A percentile compares a stretch with the other conserved stretches of the same genome.
These are phyloP conservation scores for Vaccinium vitisidaea DNA, from an alignment of 148 eudicot species.

Conservation along the genomic window DNA sequence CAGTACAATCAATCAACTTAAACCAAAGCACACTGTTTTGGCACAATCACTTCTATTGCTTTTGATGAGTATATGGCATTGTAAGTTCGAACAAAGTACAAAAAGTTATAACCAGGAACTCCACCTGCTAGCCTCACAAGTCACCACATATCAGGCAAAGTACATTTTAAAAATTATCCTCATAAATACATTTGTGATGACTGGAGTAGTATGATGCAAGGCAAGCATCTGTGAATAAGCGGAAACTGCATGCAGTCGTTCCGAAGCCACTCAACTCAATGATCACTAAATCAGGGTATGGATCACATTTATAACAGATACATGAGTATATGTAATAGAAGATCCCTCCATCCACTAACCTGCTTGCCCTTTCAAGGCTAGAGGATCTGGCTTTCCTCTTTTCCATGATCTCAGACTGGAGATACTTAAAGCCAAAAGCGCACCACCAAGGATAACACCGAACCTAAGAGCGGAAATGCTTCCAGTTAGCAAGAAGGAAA, in stretches of 20 bases:
- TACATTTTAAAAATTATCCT: neutral
- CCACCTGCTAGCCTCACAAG: neutral
- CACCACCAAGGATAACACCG: slow-evolving; percentile 91
- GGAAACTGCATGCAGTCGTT: neutral
- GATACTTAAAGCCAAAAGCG: slow-evolving; percentile 77
- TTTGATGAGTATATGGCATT: neutral
- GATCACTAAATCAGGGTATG: neutral
- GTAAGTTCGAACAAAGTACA: neutral
- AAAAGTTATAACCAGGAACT: neutral
- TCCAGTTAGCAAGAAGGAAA: slow-evolving; percentile 84
- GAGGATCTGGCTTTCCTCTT: slow-evolving; percentile 49
- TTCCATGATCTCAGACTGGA: slow-evolving; percentile 83
- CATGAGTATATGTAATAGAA: neutral
- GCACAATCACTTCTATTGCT: neutral
- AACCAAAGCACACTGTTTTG: neutral
- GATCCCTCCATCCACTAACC: slow-evolving; percentile 46
- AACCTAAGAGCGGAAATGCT: slow-evolving; percentile 77
- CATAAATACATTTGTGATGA: neutral
- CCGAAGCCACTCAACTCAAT: neutral
- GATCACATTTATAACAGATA: neutral
- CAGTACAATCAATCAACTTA: neutral
- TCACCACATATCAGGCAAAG: neutral
- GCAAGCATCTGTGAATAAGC: neutral
- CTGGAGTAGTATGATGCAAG: neutral
- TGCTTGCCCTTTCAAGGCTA: slow-evolving; percentile 79